Evolutionary conservation across 345 rosid species (phyloP), one percentile per base, ranked within the genome.

Genomic region (Gossypium arboreum): DNA sequence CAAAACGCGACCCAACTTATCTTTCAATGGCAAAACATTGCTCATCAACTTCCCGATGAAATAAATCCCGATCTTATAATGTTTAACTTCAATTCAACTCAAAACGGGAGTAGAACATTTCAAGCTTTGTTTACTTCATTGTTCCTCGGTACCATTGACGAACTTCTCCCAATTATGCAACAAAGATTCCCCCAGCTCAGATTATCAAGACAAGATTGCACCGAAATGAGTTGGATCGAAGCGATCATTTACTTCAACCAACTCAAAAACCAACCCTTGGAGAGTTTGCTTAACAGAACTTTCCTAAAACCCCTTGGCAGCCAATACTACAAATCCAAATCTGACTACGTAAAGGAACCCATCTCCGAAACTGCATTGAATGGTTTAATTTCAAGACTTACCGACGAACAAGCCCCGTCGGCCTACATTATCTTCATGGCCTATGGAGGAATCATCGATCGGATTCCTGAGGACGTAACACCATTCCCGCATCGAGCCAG

Each of bases 271-370:
- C 17, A 60, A 6, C 39, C 65, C n/a, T 2, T 61, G 18, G 44
- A 61, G 11, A 29, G 27, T 27, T 16, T 61, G 44, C 44, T 61
- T 6, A 34, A 61, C 43, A 61, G 43, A 16, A 13, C 27, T 20
- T 57, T 8, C 27, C 10, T 27, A 3, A 57, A 20, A 15, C 61
- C 61, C 29, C 15, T 57, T 10, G 3, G 1, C 15, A 3, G 1
- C 61, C 27, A 15, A 10, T 57, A 9, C 11, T 61, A 27, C 70
- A 66, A 66, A 66, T 24, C 6, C 16, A 66, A 66, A 66, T 66
- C 70, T 11, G 70, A 66, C 7, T 66, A 44, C 12, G 70, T 66
- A 0, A 66, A 44, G n/a, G 52, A 66, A 18, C 70, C 70, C 25
- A 20, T 66, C 48, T 17, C 70, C 6, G 17, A 44, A 44, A 18